Conservation (phyloP, 108 stramenopile species). For the Cyclotella kingstonii region DNA sequence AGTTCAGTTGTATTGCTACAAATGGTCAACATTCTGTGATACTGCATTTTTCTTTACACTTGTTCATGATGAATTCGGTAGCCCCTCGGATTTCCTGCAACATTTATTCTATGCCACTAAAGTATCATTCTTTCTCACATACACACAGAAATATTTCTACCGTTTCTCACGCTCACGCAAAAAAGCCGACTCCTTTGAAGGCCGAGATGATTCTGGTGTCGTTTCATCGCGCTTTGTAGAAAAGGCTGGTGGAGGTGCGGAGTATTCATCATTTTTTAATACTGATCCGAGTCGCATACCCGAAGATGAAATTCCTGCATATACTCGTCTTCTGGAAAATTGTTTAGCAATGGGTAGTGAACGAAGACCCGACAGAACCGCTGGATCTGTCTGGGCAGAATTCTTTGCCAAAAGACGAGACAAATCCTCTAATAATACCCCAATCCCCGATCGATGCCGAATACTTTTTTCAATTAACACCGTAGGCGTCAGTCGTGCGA, state of each 20-base stretch:
- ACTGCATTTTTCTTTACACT: background rate
- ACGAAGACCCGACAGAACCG: conserved; percentile 47
- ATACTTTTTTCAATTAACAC: conserved; percentile 82
- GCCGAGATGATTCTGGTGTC: conserved; percentile 86
- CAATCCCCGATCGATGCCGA: conserved; percentile 72
- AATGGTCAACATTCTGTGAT: background rate
- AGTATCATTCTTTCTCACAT: conserved; percentile 6
- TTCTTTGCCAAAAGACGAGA: conserved; percentile 53
- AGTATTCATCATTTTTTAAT: conserved; percentile 54
- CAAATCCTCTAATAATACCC: conserved; percentile 1
- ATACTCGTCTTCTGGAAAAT: conserved; percentile 67
- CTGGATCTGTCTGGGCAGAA: conserved; percentile 66
- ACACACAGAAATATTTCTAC: conserved; percentile 83
- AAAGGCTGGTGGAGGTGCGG: conserved; percentile 47
- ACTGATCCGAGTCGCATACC: conserved; percentile 15
- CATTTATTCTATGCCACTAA: conserved; percentile 10
- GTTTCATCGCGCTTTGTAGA: conserved; percentile 74
- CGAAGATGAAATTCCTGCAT: conserved; percentile 39
- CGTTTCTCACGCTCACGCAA: conserved; percentile 78
- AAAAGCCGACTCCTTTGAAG: conserved; percentile 88
- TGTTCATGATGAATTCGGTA: too few relatives aligned
- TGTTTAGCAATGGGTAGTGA: conserved; percentile 83
- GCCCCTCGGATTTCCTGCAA: too few relatives aligned
- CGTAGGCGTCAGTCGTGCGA: conserved; percentile 77
- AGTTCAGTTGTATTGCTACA: too few relatives aligned